Evolutionary conservation across 495 filamentous ascomycete genomes (phyloP).

Genomic region (Xylaria curta): DNA sequence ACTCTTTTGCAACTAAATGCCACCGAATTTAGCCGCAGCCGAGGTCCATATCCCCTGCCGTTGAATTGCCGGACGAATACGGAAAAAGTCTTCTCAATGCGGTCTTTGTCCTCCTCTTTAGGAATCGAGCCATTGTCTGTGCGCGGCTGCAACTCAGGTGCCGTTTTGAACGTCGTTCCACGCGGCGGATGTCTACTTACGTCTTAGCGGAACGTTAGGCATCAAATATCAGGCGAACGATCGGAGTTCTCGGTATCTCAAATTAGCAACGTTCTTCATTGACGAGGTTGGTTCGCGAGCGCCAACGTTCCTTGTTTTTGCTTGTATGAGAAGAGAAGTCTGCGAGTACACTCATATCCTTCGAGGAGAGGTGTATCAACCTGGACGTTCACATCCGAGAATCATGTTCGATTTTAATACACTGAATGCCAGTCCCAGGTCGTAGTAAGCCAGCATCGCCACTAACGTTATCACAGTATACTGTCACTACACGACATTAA

Average conservation of each 20-base stretch:
- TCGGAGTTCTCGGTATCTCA: not conserved
- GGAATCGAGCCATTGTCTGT: not conserved
- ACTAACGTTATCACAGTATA: not conserved
- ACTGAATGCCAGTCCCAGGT: not conserved
- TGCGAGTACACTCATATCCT: not conserved
- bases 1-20: slow-evolving; percentile 19
- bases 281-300: not conserved
- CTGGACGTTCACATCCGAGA: not conserved
- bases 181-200: not conserved
- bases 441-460: not conserved
- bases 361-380: not conserved
- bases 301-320: not conserved
- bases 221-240: not conserved
- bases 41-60: not conserved
- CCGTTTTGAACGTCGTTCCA: slow-evolving; percentile 9
- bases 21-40: slow-evolving; percentile 10
- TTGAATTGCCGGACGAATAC: slow-evolving; percentile 6
- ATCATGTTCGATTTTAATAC: not conserved
- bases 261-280: not conserved
- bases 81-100: slow-evolving; percentile 13
- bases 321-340: not conserved
- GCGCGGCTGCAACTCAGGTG: slow-evolving; percentile 3
- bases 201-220: slow-evolving; percentile 6
- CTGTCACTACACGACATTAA: not conserved
- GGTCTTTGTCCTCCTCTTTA: slow-evolving; percentile 3